Evolutionary conservation across 441 rosid genomes (phyloP).

Genomic region (Brassica balearica): DNA sequence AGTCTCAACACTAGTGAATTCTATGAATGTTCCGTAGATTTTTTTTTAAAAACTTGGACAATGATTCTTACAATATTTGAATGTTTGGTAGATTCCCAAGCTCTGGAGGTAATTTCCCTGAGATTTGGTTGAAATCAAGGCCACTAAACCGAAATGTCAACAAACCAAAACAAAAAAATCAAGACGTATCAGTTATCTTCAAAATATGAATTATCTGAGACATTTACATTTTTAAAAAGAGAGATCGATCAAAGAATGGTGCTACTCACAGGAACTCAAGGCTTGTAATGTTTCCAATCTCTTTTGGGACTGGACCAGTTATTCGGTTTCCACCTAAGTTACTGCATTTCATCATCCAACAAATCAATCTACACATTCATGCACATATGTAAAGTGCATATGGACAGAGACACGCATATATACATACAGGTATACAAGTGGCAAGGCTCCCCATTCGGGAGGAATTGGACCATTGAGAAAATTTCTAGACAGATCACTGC

Average conservation of each 20-base stretch:
- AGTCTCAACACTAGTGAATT: conserved; percentile 21
- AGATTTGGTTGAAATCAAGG: conserved; percentile 54
- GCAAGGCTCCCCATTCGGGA: conserved; percentile 54
- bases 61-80: conserved; percentile 47
- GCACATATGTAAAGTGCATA: not conserved
- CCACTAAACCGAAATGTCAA: conserved; percentile 36
- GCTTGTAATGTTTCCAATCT: conserved; percentile 54
- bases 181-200: not conserved
- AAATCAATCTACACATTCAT: conserved; percentile 1
- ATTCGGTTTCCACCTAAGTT: conserved; percentile 56
- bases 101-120: conserved; percentile 60
- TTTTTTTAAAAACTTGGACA: not conserved
- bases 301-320: conserved; percentile 61
- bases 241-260: not conserved
- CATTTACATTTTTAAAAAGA: not conserved
- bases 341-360: conserved; percentile 45
- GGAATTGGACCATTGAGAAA: conserved; percentile 66
- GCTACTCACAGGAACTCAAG: conserved; percentile 52
- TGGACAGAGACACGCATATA: not conserved
- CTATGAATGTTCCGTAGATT: conserved; percentile 37
- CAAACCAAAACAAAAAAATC: not conserved
- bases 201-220: not conserved
- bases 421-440: conserved; percentile 49
- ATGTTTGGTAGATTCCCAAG: conserved; percentile 52
- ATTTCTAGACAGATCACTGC: conserved; percentile 65